phyloP scores from a whole-genome alignment of 192 early-diverging fungal species.

The Coemansia sp. region DNA sequence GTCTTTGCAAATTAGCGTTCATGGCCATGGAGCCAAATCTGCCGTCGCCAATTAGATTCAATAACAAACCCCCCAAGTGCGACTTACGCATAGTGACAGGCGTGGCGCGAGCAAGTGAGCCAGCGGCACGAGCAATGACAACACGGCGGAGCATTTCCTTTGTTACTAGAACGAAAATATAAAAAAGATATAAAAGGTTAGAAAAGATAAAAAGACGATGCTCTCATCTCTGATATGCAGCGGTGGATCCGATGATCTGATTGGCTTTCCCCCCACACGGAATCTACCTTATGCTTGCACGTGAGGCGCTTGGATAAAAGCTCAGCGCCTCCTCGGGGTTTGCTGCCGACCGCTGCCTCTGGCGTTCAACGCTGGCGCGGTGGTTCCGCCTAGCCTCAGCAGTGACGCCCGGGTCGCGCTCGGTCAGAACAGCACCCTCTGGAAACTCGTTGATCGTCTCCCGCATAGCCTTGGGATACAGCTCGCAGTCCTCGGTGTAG shows the following conservation, averaged over 20 bases:
- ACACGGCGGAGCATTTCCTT: conserved; percentile 40
- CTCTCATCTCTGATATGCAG: neutral
- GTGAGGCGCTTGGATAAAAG: conserved; percentile 32
- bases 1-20: neutral
- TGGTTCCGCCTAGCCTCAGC: conserved; percentile 17
- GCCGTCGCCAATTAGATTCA: neutral
- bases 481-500: conserved; percentile 32
- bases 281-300: neutral
- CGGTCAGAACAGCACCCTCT: conserved; percentile 16
- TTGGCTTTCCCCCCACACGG: neutral
- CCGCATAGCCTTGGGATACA: conserved; percentile 46
- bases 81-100: conserved; percentile 12
- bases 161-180: neutral
- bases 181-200: conserved; percentile 1
- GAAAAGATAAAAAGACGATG: neutral
- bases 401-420: conserved; percentile 27
- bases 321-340: conserved; percentile 16
- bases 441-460: conserved; percentile 36
- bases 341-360: conserved; percentile 2
- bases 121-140: conserved; percentile 28
- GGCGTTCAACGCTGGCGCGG: neutral
- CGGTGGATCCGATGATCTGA: neutral
- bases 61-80: no score
- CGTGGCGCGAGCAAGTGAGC: conserved; percentile 19
- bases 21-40: neutral